Base-by-base conservation (phyloP, 2,329 filamentous ascomycete genomes). In the Botrytis tulipae region DNA sequence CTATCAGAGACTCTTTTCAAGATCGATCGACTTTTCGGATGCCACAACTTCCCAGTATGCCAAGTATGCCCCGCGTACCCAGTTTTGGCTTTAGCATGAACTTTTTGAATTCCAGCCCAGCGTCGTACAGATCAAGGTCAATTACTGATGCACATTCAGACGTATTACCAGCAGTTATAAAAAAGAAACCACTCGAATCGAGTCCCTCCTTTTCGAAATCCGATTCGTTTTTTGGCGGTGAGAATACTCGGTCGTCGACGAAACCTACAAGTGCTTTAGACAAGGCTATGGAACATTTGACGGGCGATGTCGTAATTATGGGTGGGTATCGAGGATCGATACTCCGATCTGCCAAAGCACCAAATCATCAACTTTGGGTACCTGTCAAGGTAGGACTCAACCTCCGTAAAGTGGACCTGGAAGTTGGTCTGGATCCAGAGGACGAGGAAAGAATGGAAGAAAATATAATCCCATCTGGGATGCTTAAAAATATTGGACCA, bases 361-460 rank as follows among this genome's bases (percentile, higher is more conserved):
- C 93, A 6, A 90, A 95, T 79, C 90, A 94, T n/a, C 94, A 97
- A 80, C 84, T 97, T 0, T 98, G 95, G 95, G 93, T 97, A 2
- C 95, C 95, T 0, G 91, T 98, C 79, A 98, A 98, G 82, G 91
- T 97, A 42, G 95, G 95, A 1, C 84, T 98, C 69, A 97, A 97
- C 78, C 88, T 98, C 75, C 91, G 95, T 72, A 97, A 96, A 80
- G 95, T 95, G 3, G 93, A 98, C 80, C 86, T 98, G 6, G 94
- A 97, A 81, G 91, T 98, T 16, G 95, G 94, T 0, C 83, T 98
- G 7, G 87, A 92, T 22, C 89, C 89, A 2, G 92, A 94, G 78
- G 95, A 97, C 73, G 95, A 98, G 79, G 92, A 94, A 78, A 87
- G 84, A 8, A 96, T 96, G 90, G 90, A 92, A 76, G 88, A 97